These are phyloP conservation scores for Anacardium occidentale DNA, from an alignment of 345 rosid species.

Conservation along the genomic window DNA sequence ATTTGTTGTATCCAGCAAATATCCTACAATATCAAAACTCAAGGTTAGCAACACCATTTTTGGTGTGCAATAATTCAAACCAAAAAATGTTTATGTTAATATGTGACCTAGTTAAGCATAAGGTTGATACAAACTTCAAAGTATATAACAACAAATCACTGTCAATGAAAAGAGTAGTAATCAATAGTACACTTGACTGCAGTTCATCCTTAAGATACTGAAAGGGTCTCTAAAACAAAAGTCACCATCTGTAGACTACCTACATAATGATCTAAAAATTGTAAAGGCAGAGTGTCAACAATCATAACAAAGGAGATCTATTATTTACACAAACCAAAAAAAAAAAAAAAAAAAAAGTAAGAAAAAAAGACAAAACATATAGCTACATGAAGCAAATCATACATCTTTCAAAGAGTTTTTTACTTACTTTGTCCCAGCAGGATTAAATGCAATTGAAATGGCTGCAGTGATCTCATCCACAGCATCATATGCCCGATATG, in stretches of 20 bases:
- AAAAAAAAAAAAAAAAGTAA: too few relatives aligned
- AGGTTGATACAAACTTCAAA: constrained; percentile 2
- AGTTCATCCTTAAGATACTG: background rate
- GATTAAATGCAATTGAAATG: constrained; percentile 80
- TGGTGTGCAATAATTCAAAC: background rate
- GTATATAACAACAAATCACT: background rate
- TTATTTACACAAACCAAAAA: background rate
- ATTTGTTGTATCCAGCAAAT: constrained; percentile 90
- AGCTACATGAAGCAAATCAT: background rate
- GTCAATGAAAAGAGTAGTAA: background rate
- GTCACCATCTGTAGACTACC: background rate
- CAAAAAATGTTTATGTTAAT: background rate
- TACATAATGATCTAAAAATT: background rate
- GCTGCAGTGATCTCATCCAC: constrained; percentile 97
- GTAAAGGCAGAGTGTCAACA: background rate
- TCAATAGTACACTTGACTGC: background rate
- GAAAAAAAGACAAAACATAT: too few relatives aligned
- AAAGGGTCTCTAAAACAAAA: background rate
- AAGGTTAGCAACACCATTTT: constrained; percentile 8
- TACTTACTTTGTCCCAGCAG: constrained; percentile 82
- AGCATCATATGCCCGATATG: constrained; percentile 95
- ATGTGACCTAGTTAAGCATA: background rate
- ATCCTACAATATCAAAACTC: constrained; percentile 48
- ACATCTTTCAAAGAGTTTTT: background rate
- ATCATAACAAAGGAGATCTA: background rate